Percentiles rank a stretch among this genome's conserved stretches.
Evolutionary conservation across 208 protist species (phyloP).

Genomic region (Phytomonas sp.): DNA sequence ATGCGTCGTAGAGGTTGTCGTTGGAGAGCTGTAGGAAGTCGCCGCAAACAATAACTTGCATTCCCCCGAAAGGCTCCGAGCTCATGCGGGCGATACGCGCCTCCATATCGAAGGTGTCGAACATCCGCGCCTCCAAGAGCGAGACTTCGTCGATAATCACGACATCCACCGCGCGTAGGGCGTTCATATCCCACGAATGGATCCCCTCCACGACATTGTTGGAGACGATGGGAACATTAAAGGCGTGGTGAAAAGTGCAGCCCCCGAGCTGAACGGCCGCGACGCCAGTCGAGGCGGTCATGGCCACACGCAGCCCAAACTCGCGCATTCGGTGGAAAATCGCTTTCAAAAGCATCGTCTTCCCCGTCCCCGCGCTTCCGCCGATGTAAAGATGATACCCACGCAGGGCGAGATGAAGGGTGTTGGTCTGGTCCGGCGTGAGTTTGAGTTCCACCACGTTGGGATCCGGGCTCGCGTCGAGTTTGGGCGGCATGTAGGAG

Average conservation of each 20-base stretch:
- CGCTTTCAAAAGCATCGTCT: constrained; percentile 81
- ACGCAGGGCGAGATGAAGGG: constrained; percentile 40
- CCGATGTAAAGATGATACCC: constrained; percentile 79
- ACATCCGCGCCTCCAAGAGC: constrained; percentile 60
- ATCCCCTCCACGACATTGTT: not conserved
- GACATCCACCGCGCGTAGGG: constrained; percentile 78
- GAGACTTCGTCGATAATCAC: constrained; percentile 92
- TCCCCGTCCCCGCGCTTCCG: constrained; percentile 86
- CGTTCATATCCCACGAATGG: constrained; percentile 64
- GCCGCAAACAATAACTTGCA: constrained; percentile 87
- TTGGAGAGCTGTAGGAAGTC: constrained; percentile 89
- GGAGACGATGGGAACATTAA: constrained; percentile 46
- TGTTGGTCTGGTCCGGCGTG: constrained; percentile 69
- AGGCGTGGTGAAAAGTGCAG: constrained; percentile 88
- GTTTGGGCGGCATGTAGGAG: constrained; percentile 69
- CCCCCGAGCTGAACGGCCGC: constrained; percentile 85
- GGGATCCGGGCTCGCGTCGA: constrained; percentile 56
- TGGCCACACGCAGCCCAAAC: constrained; percentile 66
- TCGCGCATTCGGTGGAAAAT: constrained; percentile 54
- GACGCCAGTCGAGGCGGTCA: constrained; percentile 86
- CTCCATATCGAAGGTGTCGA: constrained; percentile 83
- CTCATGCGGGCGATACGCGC: constrained; percentile 64
- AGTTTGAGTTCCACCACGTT: constrained; percentile 21
- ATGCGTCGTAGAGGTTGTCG: constrained; percentile 13
- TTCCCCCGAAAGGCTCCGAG: constrained; percentile 73